Evolutionary conservation across 345 rosid genomes (phyloP), one percentile per base, ranked within the genome.

Genomic region (Citrus trifoliata): DNA sequence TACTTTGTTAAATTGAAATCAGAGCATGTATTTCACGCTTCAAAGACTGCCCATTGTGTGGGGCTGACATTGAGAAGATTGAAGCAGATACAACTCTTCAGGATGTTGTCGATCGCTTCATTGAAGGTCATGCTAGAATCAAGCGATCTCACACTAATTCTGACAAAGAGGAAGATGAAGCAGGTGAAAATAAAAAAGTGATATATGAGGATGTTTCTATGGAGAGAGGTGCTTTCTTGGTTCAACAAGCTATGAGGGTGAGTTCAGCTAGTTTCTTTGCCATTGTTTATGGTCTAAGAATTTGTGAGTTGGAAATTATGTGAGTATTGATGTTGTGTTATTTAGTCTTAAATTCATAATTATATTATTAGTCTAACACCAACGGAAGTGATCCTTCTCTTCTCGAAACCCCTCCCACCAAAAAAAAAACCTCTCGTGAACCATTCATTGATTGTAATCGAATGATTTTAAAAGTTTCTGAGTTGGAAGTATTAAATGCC

Each of bases 241-340:
- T 94, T 78, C 98, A 94, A 82, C 98, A 97, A 84, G 94, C 98
- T 42, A 92, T 93, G 97, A 86, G 98, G 92, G 99, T 93, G 81
- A 90, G 99, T 88, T 56, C 28, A 21, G 48, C 51, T 76, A 56
- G 61, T 70, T 60, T 30, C 33, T 18, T 10, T 64, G 38, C 21
- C 30, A 28, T 30, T 75, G 16, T 22, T 61, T 56, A 24, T 66
- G 60, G 61, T 46, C 40, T 73, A 18, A 35, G 22, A 51, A 76
- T 51, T 19, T 21, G 51, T 14, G 22, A 22, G 18, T n/a, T 75
- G 78, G 67, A 64, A 22, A 27, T 46, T 63, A 46, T 42, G 14
- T 48, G 48, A 75, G 70, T 30, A 32, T 24, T 32, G 56, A 5
- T 77, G 24, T 59, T 35, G 2, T 46, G 42, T 40, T 19, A 30